Evolutionary conservation across 2,329 filamentous ascomycete species (phyloP).

Genomic region (Biscogniauxia marginata): DNA sequence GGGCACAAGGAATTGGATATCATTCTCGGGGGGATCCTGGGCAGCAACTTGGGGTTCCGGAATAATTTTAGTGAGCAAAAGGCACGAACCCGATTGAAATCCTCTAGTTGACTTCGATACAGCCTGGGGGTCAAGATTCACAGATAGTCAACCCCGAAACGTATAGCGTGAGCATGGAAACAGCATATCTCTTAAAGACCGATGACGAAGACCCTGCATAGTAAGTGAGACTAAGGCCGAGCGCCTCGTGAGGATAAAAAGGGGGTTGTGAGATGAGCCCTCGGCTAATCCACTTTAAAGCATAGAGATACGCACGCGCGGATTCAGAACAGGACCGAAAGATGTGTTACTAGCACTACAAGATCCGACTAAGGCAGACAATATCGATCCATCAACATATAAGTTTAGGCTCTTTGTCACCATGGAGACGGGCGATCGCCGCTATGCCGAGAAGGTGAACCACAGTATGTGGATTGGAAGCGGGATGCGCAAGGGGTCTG

Average conservation of each 20-base stretch:
- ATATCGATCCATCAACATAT: slow-evolving; percentile 11
- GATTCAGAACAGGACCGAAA: slow-evolving; percentile 10
- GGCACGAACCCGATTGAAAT: too few relatives aligned
- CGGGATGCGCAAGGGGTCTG: slow-evolving; percentile 13
- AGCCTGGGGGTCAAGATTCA: slow-evolving; percentile 38
- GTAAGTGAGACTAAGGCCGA: too few relatives aligned
- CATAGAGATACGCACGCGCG: slow-evolving; percentile 14
- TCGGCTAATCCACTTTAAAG: neutral
- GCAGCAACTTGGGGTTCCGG: slow-evolving; percentile 49
- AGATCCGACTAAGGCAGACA: slow-evolving; percentile 6
- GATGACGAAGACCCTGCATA: slow-evolving; percentile 46
- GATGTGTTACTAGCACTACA: slow-evolving; percentile 11
- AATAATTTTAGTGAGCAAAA: slow-evolving; percentile 36
- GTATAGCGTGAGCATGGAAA: slow-evolving; percentile 38
- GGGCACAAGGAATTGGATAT: slow-evolving; percentile 48
- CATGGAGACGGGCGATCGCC: slow-evolving; percentile 14
- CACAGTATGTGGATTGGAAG: slow-evolving; percentile 15
- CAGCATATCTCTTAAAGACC: slow-evolving; percentile 49
- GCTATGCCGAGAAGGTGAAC: slow-evolving; percentile 10
- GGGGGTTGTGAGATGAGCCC: neutral
- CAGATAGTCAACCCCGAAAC: slow-evolving; percentile 32
- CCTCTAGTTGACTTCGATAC: neutral
- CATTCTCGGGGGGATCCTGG: slow-evolving; percentile 47
- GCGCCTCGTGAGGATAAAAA: neutral
- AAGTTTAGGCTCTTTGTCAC: slow-evolving; percentile 10